Conservation (phyloP, 306 rosid species). For the Echinosophora koreensis region DNA sequence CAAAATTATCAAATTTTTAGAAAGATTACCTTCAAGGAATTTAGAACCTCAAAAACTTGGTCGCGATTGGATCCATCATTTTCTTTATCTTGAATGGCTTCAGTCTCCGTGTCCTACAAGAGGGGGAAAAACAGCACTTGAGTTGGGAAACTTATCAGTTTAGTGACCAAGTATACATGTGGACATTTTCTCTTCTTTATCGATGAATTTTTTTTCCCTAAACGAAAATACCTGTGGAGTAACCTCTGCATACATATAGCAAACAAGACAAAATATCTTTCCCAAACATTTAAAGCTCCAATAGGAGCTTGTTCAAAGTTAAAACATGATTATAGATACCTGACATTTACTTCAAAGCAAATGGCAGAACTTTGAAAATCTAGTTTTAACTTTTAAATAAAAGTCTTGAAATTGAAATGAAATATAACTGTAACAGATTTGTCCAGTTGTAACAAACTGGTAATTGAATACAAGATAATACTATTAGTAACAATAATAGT, state of each 20-base stretch:
- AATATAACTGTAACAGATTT: slow-evolving; percentile 18
- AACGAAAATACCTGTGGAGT: background rate
- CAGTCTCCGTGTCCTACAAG: slow-evolving; percentile 73
- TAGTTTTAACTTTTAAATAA: background rate
- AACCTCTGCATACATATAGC: slow-evolving; percentile 28
- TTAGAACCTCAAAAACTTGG: slow-evolving; percentile 62
- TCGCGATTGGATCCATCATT: slow-evolving; percentile 57
- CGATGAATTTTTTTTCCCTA: too few relatives aligned
- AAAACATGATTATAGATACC: slow-evolving; percentile 22
- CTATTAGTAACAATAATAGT: slow-evolving; percentile 13
- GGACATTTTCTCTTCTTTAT: background rate
- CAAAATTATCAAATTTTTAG: slow-evolving; percentile 13
- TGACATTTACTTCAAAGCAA: background rate
- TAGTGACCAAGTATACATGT: slow-evolving; percentile 9
- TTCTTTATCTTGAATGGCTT: slow-evolving; percentile 62
- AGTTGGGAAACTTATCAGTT: slow-evolving; percentile 17
- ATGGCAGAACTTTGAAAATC: slow-evolving; percentile 4
- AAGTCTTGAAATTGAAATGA: slow-evolving; percentile 22
- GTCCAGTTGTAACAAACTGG: slow-evolving; percentile 21
- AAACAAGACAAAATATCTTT: slow-evolving; percentile 16
- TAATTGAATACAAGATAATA: slow-evolving; percentile 29
- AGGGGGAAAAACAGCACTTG: slow-evolving; percentile 14
- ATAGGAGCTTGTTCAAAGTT: slow-evolving; percentile 4
- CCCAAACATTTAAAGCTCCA: slow-evolving; percentile 15
- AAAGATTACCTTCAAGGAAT: slow-evolving; percentile 73